phyloP scores from a whole-genome alignment of 2,329 filamentous ascomycete genomes.

The Sclerotinia glacialis region DNA sequence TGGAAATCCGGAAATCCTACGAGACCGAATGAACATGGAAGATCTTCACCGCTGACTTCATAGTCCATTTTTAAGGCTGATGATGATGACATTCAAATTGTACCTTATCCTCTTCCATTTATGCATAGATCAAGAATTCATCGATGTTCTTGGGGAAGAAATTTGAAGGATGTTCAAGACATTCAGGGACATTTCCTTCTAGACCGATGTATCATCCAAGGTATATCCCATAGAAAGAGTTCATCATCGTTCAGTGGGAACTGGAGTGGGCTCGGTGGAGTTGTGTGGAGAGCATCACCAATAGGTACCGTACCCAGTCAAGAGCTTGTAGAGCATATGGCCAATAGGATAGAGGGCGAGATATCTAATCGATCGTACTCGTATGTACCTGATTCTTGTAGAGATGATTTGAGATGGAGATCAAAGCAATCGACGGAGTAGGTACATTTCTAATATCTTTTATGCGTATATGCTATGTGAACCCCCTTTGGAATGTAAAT shows the following conservation, averaged over 20 bases:
- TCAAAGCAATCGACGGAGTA: background rate
- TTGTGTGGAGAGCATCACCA: background rate
- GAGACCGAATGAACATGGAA: background rate
- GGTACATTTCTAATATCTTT: background rate
- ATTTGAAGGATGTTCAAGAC: background rate
- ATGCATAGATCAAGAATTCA: background rate
- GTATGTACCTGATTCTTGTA: background rate
- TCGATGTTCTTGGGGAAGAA: background rate
- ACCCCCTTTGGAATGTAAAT: background rate
- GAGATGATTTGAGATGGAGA: background rate
- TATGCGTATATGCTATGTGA: background rate
- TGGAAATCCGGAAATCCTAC: background rate
- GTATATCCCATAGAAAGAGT: background rate
- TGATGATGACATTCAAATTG: background rate
- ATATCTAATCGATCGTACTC: background rate
- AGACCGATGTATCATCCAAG: background rate
- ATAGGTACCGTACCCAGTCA: background rate
- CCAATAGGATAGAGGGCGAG: background rate
- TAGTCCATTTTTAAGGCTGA: slow-evolving; percentile 6
- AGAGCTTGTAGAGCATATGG: background rate
- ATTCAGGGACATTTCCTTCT: slow-evolving; percentile 1
- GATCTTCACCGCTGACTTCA: background rate
- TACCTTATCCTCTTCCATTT: background rate
- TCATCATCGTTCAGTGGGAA: background rate
- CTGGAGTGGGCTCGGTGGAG: background rate